These are phyloP conservation scores for Gaillardinia entomophila DNA, from an alignment of 805 yeast species.

Conservation along the genomic window DNA sequence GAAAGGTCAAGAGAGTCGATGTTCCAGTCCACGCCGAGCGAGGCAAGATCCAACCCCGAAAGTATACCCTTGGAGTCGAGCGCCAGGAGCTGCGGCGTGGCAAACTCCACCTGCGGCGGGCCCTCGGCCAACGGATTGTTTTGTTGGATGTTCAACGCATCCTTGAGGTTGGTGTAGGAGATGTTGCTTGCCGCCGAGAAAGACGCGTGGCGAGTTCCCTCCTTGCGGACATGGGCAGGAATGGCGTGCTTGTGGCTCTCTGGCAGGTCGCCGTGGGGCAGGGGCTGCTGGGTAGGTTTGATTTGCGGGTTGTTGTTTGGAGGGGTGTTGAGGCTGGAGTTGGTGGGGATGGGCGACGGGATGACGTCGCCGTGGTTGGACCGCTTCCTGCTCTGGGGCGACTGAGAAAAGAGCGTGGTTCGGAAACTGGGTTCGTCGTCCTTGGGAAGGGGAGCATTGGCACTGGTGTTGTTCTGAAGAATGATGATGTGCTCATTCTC, in stretches of 20 bases:
- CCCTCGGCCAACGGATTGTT: conserved; percentile 36
- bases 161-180: conserved; percentile 52
- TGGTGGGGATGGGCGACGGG: conserved; percentile 21
- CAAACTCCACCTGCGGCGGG: conserved; percentile 70
- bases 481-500: conserved; percentile 48
- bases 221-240: conserved; percentile 10
- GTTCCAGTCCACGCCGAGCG: conserved; percentile 27
- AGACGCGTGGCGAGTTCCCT: conserved; percentile 44
- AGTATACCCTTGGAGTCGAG: conserved; percentile 30
- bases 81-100: conserved; percentile 71
- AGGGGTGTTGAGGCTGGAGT: conserved; percentile 21
- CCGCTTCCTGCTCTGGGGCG: not conserved
- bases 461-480: conserved; percentile 45
- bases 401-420: not conserved
- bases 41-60: conserved; percentile 30
- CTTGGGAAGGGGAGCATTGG: conserved; percentile 43
- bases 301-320: conserved; percentile 3
- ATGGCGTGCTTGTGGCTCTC: conserved; percentile 11
- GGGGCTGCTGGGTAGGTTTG: conserved; percentile 14
- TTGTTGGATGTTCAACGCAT: conserved; percentile 30
- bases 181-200: conserved; percentile 59
- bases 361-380: conserved; percentile 4
- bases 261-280: conserved; percentile 9
- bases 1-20: conserved; percentile 24
- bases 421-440: not conserved